phyloP scores from a whole-genome alignment of 768 basidiomycete genomes.

The Mycena amicta region DNA sequence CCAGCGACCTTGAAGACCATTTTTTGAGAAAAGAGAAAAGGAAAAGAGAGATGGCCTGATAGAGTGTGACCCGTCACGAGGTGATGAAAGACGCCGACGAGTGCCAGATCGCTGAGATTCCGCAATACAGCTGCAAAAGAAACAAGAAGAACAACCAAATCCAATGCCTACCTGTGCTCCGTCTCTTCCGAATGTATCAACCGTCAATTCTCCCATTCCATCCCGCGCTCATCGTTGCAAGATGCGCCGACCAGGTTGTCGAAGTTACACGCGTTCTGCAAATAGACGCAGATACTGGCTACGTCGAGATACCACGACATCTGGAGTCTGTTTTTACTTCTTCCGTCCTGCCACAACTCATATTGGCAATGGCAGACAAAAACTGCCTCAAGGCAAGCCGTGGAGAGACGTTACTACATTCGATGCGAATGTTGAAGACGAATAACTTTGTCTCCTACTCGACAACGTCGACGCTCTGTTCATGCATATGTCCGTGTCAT shows the following conservation, averaged over 20 bases:
- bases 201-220: neutral
- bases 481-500: too few relatives aligned
- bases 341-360: constrained; percentile 11
- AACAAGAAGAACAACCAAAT: constrained; percentile 35
- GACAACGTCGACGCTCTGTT: neutral
- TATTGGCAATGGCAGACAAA: constrained; percentile 8
- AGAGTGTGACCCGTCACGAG: constrained; percentile 13
- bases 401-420: constrained; percentile 32
- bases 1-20: constrained; percentile 94
- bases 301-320: constrained; percentile 54
- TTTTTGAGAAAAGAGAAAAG: constrained; percentile 28
- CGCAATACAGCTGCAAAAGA: constrained; percentile 67
- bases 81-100: too few relatives aligned
- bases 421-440: neutral
- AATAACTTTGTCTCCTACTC: neutral
- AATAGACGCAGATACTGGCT: constrained; percentile 50
- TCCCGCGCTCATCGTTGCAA: constrained; percentile 30
- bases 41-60: constrained; percentile 28
- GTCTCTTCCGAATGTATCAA: constrained; percentile 69
- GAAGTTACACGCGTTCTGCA: constrained; percentile 67
- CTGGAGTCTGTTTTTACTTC: neutral
- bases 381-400: constrained; percentile 28
- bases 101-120: constrained; percentile 70
- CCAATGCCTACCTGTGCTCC: constrained; percentile 73
- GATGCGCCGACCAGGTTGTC: constrained; percentile 65